These are phyloP conservation scores for Boletus rufocinnamomeus DNA, from an alignment of 768 basidiomycete species.

Conservation along the genomic window DNA sequence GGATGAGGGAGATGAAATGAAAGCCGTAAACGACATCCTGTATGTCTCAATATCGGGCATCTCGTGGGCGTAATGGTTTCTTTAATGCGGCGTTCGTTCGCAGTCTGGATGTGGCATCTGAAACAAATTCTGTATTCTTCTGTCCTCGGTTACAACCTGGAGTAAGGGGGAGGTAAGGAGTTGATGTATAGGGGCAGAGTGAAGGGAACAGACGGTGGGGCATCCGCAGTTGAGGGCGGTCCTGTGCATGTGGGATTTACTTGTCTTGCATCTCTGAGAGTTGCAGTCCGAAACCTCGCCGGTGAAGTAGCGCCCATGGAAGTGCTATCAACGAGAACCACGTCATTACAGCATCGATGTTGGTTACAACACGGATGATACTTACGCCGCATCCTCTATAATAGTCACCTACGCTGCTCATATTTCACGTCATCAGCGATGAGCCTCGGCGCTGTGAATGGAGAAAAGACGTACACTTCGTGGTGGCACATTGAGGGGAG, in stretches of 20 bases:
- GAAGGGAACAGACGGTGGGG: conserved; percentile 22
- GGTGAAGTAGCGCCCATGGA: conserved; percentile 41
- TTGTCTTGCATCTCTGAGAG: conserved; percentile 36
- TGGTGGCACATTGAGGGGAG: conserved; percentile 36
- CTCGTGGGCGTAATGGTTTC: background rate
- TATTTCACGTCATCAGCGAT: conserved; percentile 4
- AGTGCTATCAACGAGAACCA: conserved; percentile 28
- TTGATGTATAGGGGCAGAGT: conserved; percentile 13
- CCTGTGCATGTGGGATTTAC: conserved; percentile 36
- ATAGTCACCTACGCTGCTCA: conserved; percentile 37
- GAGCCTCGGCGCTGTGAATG: background rate
- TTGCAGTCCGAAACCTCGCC: conserved; percentile 36
- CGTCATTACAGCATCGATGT: conserved; percentile 8
- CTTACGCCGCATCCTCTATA: conserved; percentile 40
- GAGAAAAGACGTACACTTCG: conserved; percentile 34
- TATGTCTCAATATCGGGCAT: conserved; percentile 2
- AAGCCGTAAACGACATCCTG: background rate
- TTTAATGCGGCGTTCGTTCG: conserved; percentile 21
- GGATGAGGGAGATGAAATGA: conserved; percentile 2
- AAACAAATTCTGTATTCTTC: conserved; percentile 40
- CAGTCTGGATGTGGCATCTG: conserved; percentile 39
- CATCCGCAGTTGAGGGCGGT: conserved; percentile 39
- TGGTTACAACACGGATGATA: background rate
- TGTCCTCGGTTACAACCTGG: conserved; percentile 38
- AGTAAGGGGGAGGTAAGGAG: background rate